Percentiles rank a stretch among this genome's conserved stretches.
Evolutionary conservation across 352 stramenopile genomes (phyloP).

Genomic region (Thalassiosira delicatula): DNA sequence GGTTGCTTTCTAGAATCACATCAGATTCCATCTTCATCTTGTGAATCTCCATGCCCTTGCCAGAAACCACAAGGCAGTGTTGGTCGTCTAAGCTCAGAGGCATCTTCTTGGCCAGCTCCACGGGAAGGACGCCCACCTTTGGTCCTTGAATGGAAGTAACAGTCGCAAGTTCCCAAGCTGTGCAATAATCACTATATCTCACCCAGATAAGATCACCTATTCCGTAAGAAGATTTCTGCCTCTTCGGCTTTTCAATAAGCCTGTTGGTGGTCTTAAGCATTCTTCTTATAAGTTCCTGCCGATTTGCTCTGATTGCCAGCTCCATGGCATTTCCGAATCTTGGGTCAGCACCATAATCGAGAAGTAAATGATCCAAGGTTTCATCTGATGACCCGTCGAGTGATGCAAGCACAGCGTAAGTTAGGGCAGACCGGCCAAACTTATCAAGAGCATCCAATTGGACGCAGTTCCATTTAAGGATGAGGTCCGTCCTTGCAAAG

Average conservation of each 20-base stretch:
- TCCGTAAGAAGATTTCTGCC: neutral
- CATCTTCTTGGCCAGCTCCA: neutral
- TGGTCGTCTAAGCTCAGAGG: neutral
- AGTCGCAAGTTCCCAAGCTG: neutral
- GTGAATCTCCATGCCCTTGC: neutral
- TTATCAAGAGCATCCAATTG: neutral
- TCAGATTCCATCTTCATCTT: neutral
- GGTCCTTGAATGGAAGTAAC: neutral
- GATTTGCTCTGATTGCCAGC: neutral
- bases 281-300: neutral
- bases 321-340: neutral
- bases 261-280: neutral
- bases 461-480: neutral
- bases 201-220: neutral
- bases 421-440: neutral
- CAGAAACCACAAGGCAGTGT: neutral
- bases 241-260: neutral
- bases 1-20: neutral
- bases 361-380: neutral
- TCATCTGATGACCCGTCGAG: neutral
- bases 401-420: neutral
- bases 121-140: neutral
- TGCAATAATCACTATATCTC: neutral
- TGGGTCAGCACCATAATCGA: neutral
- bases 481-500: neutral